Percentiles rank a stretch among this genome's conserved stretches.
Conservation (phyloP, 345 rosid genomes). For the Jatropha curcas region DNA sequence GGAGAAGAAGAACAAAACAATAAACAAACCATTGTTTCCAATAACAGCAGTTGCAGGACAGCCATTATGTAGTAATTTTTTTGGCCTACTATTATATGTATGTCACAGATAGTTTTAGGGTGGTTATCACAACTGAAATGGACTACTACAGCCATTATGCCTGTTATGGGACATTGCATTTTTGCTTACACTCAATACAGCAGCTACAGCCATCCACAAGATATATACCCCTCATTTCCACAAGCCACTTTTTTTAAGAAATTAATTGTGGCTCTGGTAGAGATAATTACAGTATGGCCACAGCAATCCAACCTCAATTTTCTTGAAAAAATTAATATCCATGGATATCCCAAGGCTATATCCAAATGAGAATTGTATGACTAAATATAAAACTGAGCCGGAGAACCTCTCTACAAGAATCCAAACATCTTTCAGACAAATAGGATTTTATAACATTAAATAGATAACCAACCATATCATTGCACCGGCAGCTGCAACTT, state of each 20-base stretch:
- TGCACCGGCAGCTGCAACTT: conserved; percentile 98
- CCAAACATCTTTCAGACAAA: not conserved
- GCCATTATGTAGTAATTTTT: not conserved
- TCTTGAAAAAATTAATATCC: not conserved
- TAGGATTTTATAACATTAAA: not conserved
- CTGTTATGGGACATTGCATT: not conserved
- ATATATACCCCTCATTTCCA: too few relatives aligned
- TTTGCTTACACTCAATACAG: not conserved
- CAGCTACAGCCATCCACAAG: not conserved
- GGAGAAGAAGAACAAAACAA: not conserved
- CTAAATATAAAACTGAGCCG: not conserved
- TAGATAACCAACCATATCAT: conserved; percentile 77
- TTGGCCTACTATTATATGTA: not conserved
- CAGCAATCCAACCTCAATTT: not conserved
- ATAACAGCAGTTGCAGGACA: not conserved
- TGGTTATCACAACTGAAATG: not conserved
- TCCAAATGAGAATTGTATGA: not conserved
- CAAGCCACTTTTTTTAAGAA: not conserved
- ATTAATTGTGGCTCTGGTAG: not conserved
- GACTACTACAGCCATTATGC: not conserved
- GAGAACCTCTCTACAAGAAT: not conserved
- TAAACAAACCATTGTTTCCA: not conserved
- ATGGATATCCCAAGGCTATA: not conserved
- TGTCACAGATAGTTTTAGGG: not conserved
- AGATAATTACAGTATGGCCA: not conserved